Conservation (phyloP, 225 moss, liverwort and hornwort genomes). For the Antitrichia curtipendula region DNA sequence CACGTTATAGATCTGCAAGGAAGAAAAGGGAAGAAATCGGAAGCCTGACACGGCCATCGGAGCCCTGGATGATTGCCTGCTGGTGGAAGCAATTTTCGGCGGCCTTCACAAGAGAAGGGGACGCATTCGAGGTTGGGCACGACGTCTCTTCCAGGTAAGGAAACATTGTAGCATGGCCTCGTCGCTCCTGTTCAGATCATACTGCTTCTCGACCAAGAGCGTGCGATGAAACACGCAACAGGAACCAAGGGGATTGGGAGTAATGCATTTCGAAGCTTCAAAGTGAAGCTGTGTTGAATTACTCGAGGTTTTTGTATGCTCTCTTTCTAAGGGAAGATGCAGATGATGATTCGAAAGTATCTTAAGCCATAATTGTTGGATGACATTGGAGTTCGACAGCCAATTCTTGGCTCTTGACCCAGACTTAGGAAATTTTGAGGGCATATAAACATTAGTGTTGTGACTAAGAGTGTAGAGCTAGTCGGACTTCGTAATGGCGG, state of each 20-base stretch:
- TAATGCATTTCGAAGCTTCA: background rate
- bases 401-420: background rate
- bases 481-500: background rate
- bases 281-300: background rate
- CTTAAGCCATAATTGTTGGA: background rate
- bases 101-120: background rate
- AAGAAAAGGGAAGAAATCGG: background rate
- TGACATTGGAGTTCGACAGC: background rate
- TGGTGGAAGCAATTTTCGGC: conserved; percentile 1
- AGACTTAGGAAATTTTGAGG: background rate
- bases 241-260: conserved; percentile 3
- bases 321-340: background rate
- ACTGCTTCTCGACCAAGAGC: background rate
- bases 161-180: background rate
- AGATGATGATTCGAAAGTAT: background rate
- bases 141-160: conserved; percentile 26
- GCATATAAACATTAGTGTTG: too few relatives aligned
- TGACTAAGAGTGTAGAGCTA: too few relatives aligned
- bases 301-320: background rate
- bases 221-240: conserved; percentile 7
- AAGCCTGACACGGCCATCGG: background rate
- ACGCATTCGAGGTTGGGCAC: background rate
- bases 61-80: conserved; percentile 5
- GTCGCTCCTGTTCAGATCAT: background rate
- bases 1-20: background rate